Evolutionary conservation across 306 rosid species (phyloP).

Genomic region (Vigna hirtella): DNA sequence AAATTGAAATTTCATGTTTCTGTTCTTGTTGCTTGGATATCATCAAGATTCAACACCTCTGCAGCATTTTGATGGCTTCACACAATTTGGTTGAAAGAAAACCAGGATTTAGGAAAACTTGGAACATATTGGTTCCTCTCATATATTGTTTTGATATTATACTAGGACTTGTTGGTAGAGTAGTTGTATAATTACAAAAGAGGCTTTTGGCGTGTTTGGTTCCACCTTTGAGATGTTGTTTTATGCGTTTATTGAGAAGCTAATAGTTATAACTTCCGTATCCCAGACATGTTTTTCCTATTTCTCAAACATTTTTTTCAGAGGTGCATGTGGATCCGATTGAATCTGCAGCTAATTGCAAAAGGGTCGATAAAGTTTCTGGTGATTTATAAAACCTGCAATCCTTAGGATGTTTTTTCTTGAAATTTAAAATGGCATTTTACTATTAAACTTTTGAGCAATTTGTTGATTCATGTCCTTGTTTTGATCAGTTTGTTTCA

Average conservation of each 20-base stretch:
- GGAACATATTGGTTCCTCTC: background rate
- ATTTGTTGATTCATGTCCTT: constrained; percentile 14
- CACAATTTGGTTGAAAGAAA: background rate
- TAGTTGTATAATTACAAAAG: background rate
- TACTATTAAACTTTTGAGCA: constrained; percentile 11
- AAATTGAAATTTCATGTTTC: background rate
- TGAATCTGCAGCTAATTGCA: background rate
- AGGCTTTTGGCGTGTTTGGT: background rate
- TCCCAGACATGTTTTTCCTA: background rate
- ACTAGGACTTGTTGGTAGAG: background rate
- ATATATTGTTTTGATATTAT: constrained; percentile 1
- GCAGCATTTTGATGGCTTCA: background rate
- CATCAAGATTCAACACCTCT: background rate
- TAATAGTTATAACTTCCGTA: background rate
- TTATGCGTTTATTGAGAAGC: background rate
- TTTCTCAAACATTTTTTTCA: background rate
- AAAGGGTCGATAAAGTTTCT: background rate
- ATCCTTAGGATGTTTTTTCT: background rate
- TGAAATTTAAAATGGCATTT: constrained; percentile 5
- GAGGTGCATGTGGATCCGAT: background rate
- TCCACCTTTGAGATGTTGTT: background rate
- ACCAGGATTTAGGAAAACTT: constrained; percentile 17
- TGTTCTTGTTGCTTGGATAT: background rate
- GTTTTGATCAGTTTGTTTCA: constrained; percentile 27
- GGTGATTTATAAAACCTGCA: background rate